Percentiles rank a stretch among this genome's conserved stretches.
Evolutionary conservation across 1,284 basidiomycete genomes (phyloP).

Genomic region (Cutaneotrichosporon cutaneum): DNA sequence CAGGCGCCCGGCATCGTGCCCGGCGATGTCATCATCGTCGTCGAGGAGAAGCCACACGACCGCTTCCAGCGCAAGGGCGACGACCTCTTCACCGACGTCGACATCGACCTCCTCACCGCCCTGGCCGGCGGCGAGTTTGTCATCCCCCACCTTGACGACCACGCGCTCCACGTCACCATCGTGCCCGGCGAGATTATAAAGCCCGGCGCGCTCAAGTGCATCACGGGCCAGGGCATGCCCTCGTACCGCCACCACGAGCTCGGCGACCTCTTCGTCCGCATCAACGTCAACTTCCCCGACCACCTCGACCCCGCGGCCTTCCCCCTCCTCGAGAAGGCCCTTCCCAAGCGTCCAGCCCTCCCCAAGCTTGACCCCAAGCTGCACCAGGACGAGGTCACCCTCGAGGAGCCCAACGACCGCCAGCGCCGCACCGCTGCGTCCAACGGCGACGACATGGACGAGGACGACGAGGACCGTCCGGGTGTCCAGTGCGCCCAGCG

Average conservation of each 20-base stretch:
- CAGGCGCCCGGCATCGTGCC: slow-evolving; percentile 87
- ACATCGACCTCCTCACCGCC: slow-evolving; percentile 91
- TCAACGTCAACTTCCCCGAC: slow-evolving; percentile 89
- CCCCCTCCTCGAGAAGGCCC: slow-evolving; percentile 76
- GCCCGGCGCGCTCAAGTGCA: slow-evolving; percentile 87
- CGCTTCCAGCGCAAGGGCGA: slow-evolving; percentile 90
- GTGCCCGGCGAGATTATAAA: slow-evolving; percentile 90
- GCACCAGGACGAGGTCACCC: slow-evolving; percentile 78
- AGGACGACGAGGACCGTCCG: slow-evolving; percentile 51
- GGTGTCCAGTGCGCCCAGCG: slow-evolving; percentile 57
- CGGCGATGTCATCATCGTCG: slow-evolving; percentile 95
- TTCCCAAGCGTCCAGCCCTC: slow-evolving; percentile 74
- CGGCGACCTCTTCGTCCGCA: slow-evolving; percentile 87
- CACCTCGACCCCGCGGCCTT: slow-evolving; percentile 68
- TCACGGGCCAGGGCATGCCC: slow-evolving; percentile 96
- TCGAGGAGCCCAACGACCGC: slow-evolving; percentile 78
- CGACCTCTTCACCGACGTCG: slow-evolving; percentile 82
- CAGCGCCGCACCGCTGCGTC: slow-evolving; percentile 60
- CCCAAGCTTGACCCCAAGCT: slow-evolving; percentile 68
- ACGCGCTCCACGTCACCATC: slow-evolving; percentile 79
- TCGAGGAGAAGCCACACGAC: slow-evolving; percentile 93
- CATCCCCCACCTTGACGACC: slow-evolving; percentile 92
- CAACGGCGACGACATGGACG: slow-evolving; percentile 72
- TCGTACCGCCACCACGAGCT: slow-evolving; percentile 95
- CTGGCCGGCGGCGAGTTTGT: slow-evolving; percentile 87